Base-by-base conservation (phyloP, 495 filamentous ascomycete genomes). In the Lepidopterella palustris region DNA sequence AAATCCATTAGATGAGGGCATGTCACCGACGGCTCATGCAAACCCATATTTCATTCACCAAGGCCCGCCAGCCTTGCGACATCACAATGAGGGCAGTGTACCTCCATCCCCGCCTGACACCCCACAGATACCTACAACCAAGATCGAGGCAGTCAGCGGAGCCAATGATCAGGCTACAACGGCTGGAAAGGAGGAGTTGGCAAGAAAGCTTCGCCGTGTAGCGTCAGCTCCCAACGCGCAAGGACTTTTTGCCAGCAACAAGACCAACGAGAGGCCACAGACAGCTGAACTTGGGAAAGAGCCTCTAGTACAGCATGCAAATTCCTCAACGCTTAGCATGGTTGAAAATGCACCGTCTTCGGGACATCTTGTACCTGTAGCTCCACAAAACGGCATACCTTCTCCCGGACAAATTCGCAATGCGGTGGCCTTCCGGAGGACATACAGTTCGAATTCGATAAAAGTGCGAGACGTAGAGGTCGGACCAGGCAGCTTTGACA, bases 21-120 rank as follows among this genome's bases (percentile, higher is more conserved):
- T 96, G 57, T 96, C 90, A 60, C 93, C 95, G 23, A 97, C 90
- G 18, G 95, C 92, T 15, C 85, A 91, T 62, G 95, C 92, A 27
- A 98, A 98, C 69, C 93, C 93, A 3, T 98, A 98, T 70, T 98
- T 98, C 72, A 87, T 85, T 50, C 95, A 97, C 72, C 93, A 98
- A 71, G 93, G 93, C 55, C 92, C 90, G 59, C 93, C 93, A 20
- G 85, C 88, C 54, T 76, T 97, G 63, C 84, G 93, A 63, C 93
- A 98, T 76, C 91, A 92, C 74, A 95, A 97, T 72, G 89, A 96
- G 40, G 88, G 86, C 68, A 95, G 89, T 64, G 87, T 93, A n/a
- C 93, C 93, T 23, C 90, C 91, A 0, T 96, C 92, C 35, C 95
- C 93, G n/a, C 91, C 93, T 25, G 92, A 95, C 74, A 93, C 90